phyloP scores from a whole-genome alignment of 192 early-diverging fungal species.

The Backusella westeae region DNA sequence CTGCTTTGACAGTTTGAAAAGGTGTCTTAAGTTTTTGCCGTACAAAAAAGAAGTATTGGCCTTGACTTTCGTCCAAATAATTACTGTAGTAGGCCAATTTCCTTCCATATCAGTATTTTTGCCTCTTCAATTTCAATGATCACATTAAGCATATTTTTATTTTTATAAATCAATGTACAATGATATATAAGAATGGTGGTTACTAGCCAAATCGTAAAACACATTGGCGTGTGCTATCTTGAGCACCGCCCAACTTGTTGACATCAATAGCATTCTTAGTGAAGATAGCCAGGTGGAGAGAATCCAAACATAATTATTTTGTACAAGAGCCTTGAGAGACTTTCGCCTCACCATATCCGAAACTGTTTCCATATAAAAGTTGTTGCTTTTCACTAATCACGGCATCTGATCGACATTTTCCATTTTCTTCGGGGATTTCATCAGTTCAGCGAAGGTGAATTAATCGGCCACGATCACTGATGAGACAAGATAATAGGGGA shows the following conservation, averaged over 20 bases:
- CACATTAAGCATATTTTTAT: background rate
- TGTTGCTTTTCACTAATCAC: background rate
- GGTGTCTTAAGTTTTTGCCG: constrained; percentile 40
- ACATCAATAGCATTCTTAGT: background rate
- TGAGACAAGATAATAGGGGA: background rate
- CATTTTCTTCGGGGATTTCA: background rate
- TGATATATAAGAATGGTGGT: too few species aligned
- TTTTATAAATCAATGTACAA: too few species aligned
- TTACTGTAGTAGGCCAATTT: background rate
- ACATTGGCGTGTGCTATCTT: background rate
- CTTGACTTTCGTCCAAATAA: background rate
- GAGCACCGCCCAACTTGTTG: background rate
- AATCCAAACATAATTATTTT: background rate
- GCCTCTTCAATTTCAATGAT: background rate
- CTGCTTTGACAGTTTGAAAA: background rate
- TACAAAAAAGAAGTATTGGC: background rate
- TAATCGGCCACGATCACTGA: background rate
- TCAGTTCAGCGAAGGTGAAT: background rate
- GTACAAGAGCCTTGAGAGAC: background rate
- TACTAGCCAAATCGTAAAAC: background rate
- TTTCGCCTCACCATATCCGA: background rate
- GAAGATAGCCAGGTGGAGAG: background rate
- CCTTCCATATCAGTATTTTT: background rate
- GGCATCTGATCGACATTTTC: background rate
- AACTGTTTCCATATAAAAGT: background rate